Evolutionary conservation across 2,329 filamentous ascomycete species (phyloP).

Genomic region (Microcyclosporella mali): DNA sequence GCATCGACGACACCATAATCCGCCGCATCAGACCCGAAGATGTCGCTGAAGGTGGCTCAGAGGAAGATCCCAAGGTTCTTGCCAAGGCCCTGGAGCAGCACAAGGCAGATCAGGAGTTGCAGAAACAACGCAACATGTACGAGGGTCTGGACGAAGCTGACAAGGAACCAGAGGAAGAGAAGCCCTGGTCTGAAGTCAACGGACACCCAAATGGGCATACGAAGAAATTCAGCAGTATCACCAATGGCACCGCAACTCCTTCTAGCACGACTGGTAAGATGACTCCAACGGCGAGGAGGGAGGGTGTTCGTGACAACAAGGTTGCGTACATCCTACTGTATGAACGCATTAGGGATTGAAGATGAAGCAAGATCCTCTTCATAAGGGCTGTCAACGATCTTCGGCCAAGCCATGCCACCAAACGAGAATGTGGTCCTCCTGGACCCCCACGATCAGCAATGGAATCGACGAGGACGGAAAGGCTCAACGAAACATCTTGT

Average conservation of each 20-base stretch:
- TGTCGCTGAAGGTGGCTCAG: constrained; percentile 76
- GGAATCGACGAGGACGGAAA: too few relatives aligned
- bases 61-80: constrained; percentile 68
- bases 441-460: too few relatives aligned
- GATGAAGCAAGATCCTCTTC: neutral
- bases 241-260: constrained; percentile 52
- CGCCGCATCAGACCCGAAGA: constrained; percentile 79
- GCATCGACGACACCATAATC: constrained; percentile 88
- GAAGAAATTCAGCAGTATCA: constrained; percentile 57
- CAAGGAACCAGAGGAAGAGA: constrained; percentile 56
- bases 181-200: constrained; percentile 79
- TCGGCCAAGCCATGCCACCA: too few relatives aligned
- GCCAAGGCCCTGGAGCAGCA: constrained; percentile 61
- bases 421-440: too few relatives aligned
- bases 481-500: too few relatives aligned
- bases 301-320: constrained; percentile 77
- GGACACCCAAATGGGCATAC: constrained; percentile 43
- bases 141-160: constrained; percentile 62
- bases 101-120: constrained; percentile 47
- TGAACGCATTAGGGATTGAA: constrained; percentile 41
- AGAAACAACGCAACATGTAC: constrained; percentile 61
- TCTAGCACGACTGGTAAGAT: constrained; percentile 43
- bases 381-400: too few relatives aligned
- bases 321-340: constrained; percentile 97
- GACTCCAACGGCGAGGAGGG: constrained; percentile 46